A percentile compares a stretch with the other conserved stretches of the same genome.
These are phyloP conservation scores for Groenewaldozyma sp. DNA, from an alignment of 1,139 yeast species.

Conservation along the genomic window DNA sequence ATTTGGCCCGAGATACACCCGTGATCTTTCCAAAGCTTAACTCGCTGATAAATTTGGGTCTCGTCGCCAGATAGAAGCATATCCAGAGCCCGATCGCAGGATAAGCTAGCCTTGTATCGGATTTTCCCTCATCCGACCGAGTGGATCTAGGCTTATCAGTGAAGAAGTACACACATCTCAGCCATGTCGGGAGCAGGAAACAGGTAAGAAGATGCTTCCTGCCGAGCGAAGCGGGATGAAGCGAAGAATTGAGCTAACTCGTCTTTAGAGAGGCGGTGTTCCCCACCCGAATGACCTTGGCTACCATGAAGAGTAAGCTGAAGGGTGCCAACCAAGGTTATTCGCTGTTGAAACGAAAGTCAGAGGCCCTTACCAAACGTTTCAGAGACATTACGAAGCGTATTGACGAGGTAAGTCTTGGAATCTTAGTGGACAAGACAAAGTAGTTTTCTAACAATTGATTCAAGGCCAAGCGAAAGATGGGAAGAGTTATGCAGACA, in stretches of 20 bases:
- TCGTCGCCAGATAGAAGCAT: no score
- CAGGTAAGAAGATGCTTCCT: slow-evolving; percentile 13
- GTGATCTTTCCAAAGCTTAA: no score
- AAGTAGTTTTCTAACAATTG: slow-evolving; percentile 1
- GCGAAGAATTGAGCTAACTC: slow-evolving; percentile 6
- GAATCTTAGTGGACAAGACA: background rate
- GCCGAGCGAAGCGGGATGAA: background rate
- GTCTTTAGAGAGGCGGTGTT: slow-evolving; percentile 43
- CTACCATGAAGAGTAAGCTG: slow-evolving; percentile 87
- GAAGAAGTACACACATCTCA: background rate
- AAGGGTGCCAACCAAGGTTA: slow-evolving; percentile 98
- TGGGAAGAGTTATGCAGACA: slow-evolving; percentile 98
- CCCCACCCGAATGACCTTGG: slow-evolving; percentile 96
- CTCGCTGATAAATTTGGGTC: no score
- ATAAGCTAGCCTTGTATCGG: no score
- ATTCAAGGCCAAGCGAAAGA: slow-evolving; percentile 67
- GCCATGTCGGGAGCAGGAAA: slow-evolving; percentile 30
- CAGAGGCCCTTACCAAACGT: slow-evolving; percentile 93
- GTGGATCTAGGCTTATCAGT: no score
- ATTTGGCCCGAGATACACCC: no score
- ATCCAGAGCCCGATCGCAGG: no score
- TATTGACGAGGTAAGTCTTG: slow-evolving; percentile 58
- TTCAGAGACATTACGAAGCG: slow-evolving; percentile 91
- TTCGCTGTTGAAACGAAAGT: slow-evolving; percentile 83
- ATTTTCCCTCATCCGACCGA: no score